Base-by-base conservation (phyloP, 495 filamentous ascomycete genomes). In the Usnea hakonensis region DNA sequence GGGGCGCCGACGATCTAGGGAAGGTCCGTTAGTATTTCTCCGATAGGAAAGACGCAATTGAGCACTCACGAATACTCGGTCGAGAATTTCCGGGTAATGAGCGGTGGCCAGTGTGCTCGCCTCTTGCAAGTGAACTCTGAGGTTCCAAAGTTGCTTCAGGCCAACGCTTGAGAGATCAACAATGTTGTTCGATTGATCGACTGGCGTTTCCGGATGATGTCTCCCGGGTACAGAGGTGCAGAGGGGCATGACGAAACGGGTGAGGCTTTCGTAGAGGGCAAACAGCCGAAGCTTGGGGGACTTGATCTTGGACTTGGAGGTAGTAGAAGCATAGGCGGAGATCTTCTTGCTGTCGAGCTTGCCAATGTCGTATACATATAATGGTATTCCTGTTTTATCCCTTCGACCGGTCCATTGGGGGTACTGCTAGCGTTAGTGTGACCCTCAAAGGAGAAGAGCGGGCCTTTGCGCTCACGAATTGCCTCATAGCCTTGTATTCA, bases 341-440 rank as follows among this genome's bases (percentile, higher is more conserved):
- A 96, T 85, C 28, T 84, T 87, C 74, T 95, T 94, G 69, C 80
- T 81, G 73, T 91, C 85, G 64, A 96, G 78, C 66, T 91, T 85
- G 58, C 81, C 81, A 71, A 96, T 89, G 70, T 93, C 87, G 75
- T 87, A 96, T 54, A 96, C 83, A 72, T 92, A 95, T 64, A 96
- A 78, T 2, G 91, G 91, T 67, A 95, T 93, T 61, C 91, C 91
- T 67, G 90, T 87, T 69, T 84, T 87, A 74, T 95, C 91, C 61
- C 90, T 81, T 65, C 89, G 85, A 21, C 91, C 91, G 33, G 90
- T 93, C 86, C 90, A 96, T 83, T 94, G 90, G 19, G 91, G 91
- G 71, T 96, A 95, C 87, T 94, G 67, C n/a, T 1, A 61, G 17
- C 8, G 57, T 64, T 56, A 59, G 56, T 56, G 37, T 43, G 37